Evolutionary conservation across 805 yeast species (phyloP), one percentile per base, ranked within the genome.

Genomic region (Saccharomycopsis malanga): DNA sequence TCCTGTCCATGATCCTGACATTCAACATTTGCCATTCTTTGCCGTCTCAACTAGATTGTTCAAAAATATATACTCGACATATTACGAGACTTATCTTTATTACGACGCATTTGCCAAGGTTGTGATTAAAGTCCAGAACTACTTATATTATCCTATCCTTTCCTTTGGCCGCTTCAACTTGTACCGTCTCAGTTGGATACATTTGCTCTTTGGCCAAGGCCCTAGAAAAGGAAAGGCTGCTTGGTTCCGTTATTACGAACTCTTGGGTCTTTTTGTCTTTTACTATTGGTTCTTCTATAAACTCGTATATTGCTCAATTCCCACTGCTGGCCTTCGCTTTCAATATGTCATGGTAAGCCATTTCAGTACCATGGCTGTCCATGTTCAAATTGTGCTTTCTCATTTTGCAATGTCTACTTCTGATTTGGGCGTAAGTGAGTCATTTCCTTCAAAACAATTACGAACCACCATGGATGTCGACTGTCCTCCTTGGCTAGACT

Each of bases 401-500:
- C 96, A 87, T 62, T 87, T 87, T 68, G 95, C 95, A 32, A 88
- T 87, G 95, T 84, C 95, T 1, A 88, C 96, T 0, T 73, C 93
- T 4, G 95, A 87, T 58, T 66, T 87, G 15, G 96, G 96, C 1
- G 74, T 77, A 6, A 73, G 81, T 37, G 96, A 87, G 61, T 73
- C 87, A 5, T 87, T 87, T 58, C 76, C 81, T 0, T 80, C 83
- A 51, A 73, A 93, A 54, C 96, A 87, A 64, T 60, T 87, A 2
- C 72, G 96, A 56, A 88, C 96, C 1, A 87, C 96, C 2, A 88
- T 87, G 96, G 96, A 87, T 61, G 95, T 87, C 29, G 91, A 83
- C 57, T 87, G 96, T 67, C 96, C 96, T 2, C 81, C 76, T 53
- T 87, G 96, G 96, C 71, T 87, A 42, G 96, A 87, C 61, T 88